Evolutionary conservation across 2,329 filamentous ascomycete species (phyloP), one percentile per base, ranked within the genome.

Genomic region (Diaporthe citri): DNA sequence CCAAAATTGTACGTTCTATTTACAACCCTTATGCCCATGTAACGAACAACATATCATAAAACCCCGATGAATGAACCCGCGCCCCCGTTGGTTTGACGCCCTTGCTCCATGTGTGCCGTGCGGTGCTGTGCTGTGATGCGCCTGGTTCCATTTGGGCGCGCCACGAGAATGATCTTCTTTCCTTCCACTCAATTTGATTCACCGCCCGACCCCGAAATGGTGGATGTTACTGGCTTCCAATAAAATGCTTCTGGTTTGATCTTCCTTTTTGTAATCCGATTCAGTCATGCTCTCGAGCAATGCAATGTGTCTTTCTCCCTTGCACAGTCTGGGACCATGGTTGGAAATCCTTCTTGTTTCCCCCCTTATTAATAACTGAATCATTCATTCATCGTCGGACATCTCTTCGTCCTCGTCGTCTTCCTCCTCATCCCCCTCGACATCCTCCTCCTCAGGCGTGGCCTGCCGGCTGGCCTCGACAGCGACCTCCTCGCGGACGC

Each of bases 401-500:
- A 39, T 64, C 22, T 46, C 56, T 0, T 72, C 62, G 39, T 70
- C 64, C 22, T 70, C 55, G 22, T 70, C 64, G 0, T 57, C 71
- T 3, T 57, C 60, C 3, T 73, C 39, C 2, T 36, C 71, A 7
- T 34, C 46, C 0, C 51, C 72, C 4, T 41, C 51, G 0, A 56
- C 55, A 5, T 60, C 64, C 36, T 71, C 72, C 22, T 28, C 20
- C 56, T 75, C 71, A 28, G 71, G 74, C 34, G 74, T 76, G 20
- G 64, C 59, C 51, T 73, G 64, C n/a, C 74, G 64, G n/a, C 74
- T 76, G 10, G 74, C 64, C 71, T 79, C 78, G 20, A 76, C 60
- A 36, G 76, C 69, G 51, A 76, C 76, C 75, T 81, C 78, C 74
- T 82, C 81, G 46, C 78, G 60, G 34, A 82, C 64, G 34, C 57